Base-by-base conservation (phyloP, 2,329 filamentous ascomycete genomes). In the Dothistroma septosporum region DNA sequence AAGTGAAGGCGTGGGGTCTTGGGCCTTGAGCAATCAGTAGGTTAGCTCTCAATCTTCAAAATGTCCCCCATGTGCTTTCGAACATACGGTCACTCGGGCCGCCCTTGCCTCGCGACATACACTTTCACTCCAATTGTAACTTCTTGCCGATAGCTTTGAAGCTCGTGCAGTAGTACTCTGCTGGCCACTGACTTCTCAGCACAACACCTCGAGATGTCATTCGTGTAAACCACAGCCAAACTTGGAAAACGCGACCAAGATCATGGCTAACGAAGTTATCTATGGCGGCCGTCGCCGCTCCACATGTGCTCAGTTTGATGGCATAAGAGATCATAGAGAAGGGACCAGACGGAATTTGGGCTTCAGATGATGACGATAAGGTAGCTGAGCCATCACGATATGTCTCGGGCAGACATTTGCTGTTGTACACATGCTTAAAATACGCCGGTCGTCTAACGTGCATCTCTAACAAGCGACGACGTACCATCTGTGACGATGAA, bases 1-100 rank as follows among this genome's bases (percentile, higher is more conserved):
- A 69, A 6, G 71, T 82, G 32, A 75, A 76, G 53, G 73, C 76
- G 1, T 82, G 79, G 79, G 74, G 72, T 59, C 63, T 65, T 35
- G 62, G 55, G 47, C 48, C 59, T 41, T 53, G 60, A 53, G 24
- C 28, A 37, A 54, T 32, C 21, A 52, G 60, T 56, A 55, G 56
- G 57, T 56, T 44, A 37, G 37, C 24, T 47, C 44, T 59, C 35
- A 19, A 31, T 48, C 19, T 46, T 46, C 53, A 55, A 21, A 21
- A 22, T 24, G 22, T 19, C 21, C 28, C 47, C 16, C 21, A 28
- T 21, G 12, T 50, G 21, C 21, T 44, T n/a, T 14, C 41, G 19
- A n/a, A 37, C 7, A 2, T 16, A 7, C 16, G 14, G n/a, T 44
- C 41, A 44, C n/a, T 44, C 19, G n/a, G 41, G 14, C 41, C n/a